These are phyloP conservation scores for Tetrahymena malaccensis DNA, from an alignment of 73 alveolate species.

Conservation along the genomic window DNA sequence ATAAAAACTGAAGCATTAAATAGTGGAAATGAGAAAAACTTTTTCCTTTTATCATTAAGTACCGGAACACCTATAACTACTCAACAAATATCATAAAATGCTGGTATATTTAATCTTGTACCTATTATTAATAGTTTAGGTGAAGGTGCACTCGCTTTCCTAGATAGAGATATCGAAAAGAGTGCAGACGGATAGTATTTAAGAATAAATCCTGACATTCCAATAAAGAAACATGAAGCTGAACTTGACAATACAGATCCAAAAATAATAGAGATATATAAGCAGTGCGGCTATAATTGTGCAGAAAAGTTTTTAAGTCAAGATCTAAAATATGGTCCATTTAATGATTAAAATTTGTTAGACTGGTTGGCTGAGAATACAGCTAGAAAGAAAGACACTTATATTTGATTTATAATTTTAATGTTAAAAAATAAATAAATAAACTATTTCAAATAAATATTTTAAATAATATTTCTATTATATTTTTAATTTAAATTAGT, in stretches of 20 bases:
- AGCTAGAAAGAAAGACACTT: not conserved
- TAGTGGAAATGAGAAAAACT: constrained; percentile 22
- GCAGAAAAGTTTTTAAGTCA: constrained; percentile 8
- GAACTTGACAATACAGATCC: constrained; percentile 34
- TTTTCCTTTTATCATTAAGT: constrained; percentile 9
- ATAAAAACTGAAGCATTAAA: constrained; percentile 7
- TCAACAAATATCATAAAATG: constrained; percentile 1
- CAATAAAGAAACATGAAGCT: constrained; percentile 5
- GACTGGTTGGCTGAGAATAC: not conserved
- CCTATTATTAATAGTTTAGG: constrained; percentile 16
- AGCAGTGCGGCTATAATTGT: not conserved
- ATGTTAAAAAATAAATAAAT: not conserved
- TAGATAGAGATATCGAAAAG: constrained; percentile 22
- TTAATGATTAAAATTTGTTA: not conserved
- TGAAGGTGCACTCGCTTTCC: constrained; percentile 16
- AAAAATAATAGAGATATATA: constrained; percentile 1
- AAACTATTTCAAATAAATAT: not conserved
- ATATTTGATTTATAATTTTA: not conserved
- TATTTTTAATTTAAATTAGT: too few species aligned
- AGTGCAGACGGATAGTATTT: constrained; percentile 23
- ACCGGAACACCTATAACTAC: constrained; percentile 14
- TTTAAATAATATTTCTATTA: not conserved
- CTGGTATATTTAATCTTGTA: constrained; percentile 8
- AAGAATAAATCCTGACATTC: constrained; percentile 22
- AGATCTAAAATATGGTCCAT: not conserved